Percentiles rank a stretch among this genome's conserved stretches.
phyloP scores from a whole-genome alignment of 1,284 basidiomycete species.

The Cryptococcus sp. region DNA sequence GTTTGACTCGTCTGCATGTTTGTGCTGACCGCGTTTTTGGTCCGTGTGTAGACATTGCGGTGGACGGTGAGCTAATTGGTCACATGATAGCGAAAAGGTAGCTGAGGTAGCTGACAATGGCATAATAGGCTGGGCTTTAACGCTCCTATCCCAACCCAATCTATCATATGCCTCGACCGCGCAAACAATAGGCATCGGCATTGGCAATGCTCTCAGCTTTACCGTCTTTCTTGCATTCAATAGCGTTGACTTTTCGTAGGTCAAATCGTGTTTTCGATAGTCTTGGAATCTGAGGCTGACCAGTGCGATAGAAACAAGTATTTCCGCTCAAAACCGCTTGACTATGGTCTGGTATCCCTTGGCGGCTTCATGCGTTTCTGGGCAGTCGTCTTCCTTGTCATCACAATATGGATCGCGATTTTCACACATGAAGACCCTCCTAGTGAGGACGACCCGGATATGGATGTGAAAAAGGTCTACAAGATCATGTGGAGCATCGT shows the following conservation, averaged over 20 bases:
- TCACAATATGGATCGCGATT: constrained; percentile 84
- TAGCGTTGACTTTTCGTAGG: constrained; percentile 85
- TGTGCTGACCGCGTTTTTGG: constrained; percentile 11
- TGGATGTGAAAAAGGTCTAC: constrained; percentile 90
- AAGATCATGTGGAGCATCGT: constrained; percentile 93
- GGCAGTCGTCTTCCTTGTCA: constrained; percentile 72
- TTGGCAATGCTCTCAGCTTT: constrained; percentile 94
- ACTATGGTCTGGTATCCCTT: constrained; percentile 78
- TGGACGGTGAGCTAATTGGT: constrained; percentile 68
- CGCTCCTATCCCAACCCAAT: constrained; percentile 91
- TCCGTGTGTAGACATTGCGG: constrained; percentile 76
- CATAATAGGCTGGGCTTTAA: constrained; percentile 85
- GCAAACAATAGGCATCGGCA: constrained; percentile 95
- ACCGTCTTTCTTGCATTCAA: constrained; percentile 98
- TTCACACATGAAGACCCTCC: constrained; percentile 90
- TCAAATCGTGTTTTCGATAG: constrained; percentile 15
- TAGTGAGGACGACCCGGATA: constrained; percentile 70
- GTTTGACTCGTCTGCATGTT: neutral
- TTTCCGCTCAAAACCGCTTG: constrained; percentile 60
- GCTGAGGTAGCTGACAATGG: constrained; percentile 14
- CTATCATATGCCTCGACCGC: constrained; percentile 96
- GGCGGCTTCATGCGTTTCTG: constrained; percentile 85
- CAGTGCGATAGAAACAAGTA: constrained; percentile 65
- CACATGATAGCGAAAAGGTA: neutral
- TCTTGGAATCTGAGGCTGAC: no score